A percentile compares a stretch with the other conserved stretches of the same genome.
Evolutionary conservation across 2,329 filamentous ascomycete species (phyloP).

Genomic region (Colletotrichum neosansevieriae): DNA sequence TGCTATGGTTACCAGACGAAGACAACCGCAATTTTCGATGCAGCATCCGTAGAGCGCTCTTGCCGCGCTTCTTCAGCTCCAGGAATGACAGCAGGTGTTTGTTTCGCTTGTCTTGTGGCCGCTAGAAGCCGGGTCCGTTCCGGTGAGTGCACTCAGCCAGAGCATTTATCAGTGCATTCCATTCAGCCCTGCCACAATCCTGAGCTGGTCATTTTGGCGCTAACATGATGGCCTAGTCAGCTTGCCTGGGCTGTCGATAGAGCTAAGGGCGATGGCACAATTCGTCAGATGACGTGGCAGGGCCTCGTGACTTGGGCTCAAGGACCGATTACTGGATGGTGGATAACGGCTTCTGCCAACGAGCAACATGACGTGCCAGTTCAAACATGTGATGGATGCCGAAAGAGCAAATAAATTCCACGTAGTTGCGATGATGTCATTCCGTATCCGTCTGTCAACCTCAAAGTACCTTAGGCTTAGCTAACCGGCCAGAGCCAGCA

Average conservation of each 20-base stretch:
- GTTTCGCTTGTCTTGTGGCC: not conserved
- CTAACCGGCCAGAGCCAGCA: no score
- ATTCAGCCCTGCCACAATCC: conserved; percentile 4
- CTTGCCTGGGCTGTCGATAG: conserved; percentile 11
- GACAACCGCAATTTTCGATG: not conserved
- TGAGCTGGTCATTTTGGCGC: not conserved
- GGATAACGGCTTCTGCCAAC: not conserved
- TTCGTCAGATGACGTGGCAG: conserved; percentile 30
- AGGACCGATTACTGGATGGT: conserved; percentile 17
- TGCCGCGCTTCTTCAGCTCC: not conserved
- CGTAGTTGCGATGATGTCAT: not conserved
- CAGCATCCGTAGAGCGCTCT: not conserved
- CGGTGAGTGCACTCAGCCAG: not conserved
- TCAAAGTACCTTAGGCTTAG: not conserved
- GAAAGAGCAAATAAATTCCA: conserved; percentile 1
- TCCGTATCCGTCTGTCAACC: not conserved
- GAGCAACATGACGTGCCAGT: not conserved
- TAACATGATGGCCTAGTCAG: not conserved
- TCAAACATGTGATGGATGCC: conserved; percentile 20
- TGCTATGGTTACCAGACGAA: no score
- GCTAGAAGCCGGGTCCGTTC: not conserved
- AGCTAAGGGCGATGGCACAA: conserved; percentile 8
- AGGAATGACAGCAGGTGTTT: not conserved
- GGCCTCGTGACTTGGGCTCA: conserved; percentile 1
- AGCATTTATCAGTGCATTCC: conserved; percentile 4